Base-by-base conservation (phyloP, 2,329 filamentous ascomycete genomes). In the Elsinoe australis region DNA sequence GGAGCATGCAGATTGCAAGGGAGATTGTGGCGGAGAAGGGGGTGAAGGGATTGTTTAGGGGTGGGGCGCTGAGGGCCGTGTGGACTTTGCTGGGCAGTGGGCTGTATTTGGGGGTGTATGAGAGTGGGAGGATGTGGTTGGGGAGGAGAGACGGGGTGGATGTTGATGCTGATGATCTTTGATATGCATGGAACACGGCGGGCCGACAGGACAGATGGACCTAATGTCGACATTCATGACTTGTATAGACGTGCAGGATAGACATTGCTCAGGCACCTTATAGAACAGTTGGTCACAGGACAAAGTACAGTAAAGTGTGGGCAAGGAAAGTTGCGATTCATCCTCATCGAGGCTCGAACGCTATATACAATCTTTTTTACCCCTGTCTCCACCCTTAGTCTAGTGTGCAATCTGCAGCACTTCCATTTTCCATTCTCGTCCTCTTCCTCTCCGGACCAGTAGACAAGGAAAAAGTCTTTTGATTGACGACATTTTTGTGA, bases 51-150 rank as follows among this genome's bases (percentile, higher is more conserved):
- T 65, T 95, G 29, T 94, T 92, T 64, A 73, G 84, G 26, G 89
- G 89, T 5, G 86, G 81, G 2, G 68, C 76, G 26, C 68, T 95
- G 55, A 76, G 89, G 51, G 80, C 76, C 6, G 76, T 76, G 1
- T 95, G 88, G 88, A 92, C 88, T 10, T 82, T 87, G 47, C 55
- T 94, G 4, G 87, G 87, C 0, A 84, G 84, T 61, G 87, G 87
- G 3, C 67, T 95, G 49, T 95, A 95, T 70, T 68, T 95, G 33
- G 86, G 87, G 18, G 83, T 85, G 34, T 95, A 95, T 66, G 88
- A 95, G 64, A 82, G 81, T 54, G 83, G 85, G 7, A 81, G 87
- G 59, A 64, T 72, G 7, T 73, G 68, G 53, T 51, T 74, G 31
- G 71, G 71, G 2, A 59, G 58, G 5, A 57, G 70, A 52, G 59